Conservation (phyloP, 768 basidiomycete genomes). For the Cystobasidium ongulense region DNA sequence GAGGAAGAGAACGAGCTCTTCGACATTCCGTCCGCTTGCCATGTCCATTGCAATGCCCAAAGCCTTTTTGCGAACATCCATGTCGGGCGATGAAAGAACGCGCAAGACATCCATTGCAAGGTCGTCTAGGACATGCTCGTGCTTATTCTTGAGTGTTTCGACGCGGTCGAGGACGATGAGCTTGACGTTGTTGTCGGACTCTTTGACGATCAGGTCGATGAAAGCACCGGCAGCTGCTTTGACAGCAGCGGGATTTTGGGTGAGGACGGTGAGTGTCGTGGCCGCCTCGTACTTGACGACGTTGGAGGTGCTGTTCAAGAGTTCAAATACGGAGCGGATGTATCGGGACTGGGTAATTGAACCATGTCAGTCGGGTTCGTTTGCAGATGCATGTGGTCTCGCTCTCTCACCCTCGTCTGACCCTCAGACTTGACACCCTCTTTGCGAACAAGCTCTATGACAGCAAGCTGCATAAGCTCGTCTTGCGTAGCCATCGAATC, state of each 20-base stretch:
- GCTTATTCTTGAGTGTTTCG: conserved; percentile 68
- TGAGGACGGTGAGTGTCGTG: conserved; percentile 82
- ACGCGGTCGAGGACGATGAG: conserved; percentile 90
- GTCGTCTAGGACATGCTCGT: conserved; percentile 72
- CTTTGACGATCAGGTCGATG: conserved; percentile 81
- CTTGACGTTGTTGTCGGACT: conserved; percentile 98
- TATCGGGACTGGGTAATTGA: conserved; percentile 61
- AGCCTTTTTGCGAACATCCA: conserved; percentile 92
- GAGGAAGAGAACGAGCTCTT: conserved; percentile 89
- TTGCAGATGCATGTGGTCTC: not conserved
- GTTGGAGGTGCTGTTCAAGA: conserved; percentile 71
- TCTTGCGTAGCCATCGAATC: conserved; percentile 75
- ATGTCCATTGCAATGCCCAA: conserved; percentile 80
- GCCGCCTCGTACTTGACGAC: conserved; percentile 93
- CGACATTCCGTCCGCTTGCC: conserved; percentile 88
- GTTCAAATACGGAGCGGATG: conserved; percentile 85
- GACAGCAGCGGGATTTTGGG: conserved; percentile 89
- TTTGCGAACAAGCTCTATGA: conserved; percentile 83
- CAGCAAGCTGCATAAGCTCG: conserved; percentile 86
- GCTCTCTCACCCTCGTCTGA: conserved; percentile 60
- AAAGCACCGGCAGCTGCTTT: conserved; percentile 88
- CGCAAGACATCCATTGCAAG: conserved; percentile 94
- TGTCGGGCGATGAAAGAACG: conserved; percentile 63
- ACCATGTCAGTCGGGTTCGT: not conserved
- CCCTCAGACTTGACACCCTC: conserved; percentile 75